Base-by-base conservation (phyloP, 179 eudicot genomes). In the Nepenthes alata region DNA sequence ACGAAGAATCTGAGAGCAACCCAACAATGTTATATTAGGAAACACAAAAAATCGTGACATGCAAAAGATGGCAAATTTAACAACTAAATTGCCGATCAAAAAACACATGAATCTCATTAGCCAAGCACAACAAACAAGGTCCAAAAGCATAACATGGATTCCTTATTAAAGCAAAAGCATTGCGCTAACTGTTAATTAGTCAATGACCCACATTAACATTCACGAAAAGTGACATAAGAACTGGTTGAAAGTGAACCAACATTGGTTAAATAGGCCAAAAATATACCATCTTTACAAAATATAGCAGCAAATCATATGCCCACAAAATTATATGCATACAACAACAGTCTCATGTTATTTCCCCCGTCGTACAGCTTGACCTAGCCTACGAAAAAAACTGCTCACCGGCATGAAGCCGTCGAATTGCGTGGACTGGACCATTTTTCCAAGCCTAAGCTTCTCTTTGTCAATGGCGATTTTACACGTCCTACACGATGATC, bases 391-490 rank as follows among this genome's bases (percentile, higher is more conserved):
- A 16, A 34, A 62, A 44, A 15, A n/a, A 1, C 25, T 36, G 47
- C 61, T 50, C 85, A 94, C 97, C 71, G 96, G 96, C 96, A 95
- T 95, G 70, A 91, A 77, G 35, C 99, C 99, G 61, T 95, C 99
- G 72, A 91, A 95, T n/a, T 91, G 88, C 14, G 74, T 59, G 76
- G 99, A 74, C 73, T 88, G 93, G n/a, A 91, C 93, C 97, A 95
- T 91, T 73, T 95, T 91, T 0, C 99, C 99, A 5, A 95, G 78
- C 67, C 97, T 82, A 59, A 95, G 75, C 11, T 11, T 65, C 67
- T 95, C 97, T 75, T 95, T 91, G 34, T 53, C 81, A 64, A 95
- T 95, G 51, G 80, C 66, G 53, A 8, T 51, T 54, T 79, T 88
- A 83, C 99, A 95, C 34, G 89, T 84, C 34, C 83, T 76, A 71